phyloP scores from a whole-genome alignment of 192 early-diverging fungal genomes.

The Coemansia erecta region DNA sequence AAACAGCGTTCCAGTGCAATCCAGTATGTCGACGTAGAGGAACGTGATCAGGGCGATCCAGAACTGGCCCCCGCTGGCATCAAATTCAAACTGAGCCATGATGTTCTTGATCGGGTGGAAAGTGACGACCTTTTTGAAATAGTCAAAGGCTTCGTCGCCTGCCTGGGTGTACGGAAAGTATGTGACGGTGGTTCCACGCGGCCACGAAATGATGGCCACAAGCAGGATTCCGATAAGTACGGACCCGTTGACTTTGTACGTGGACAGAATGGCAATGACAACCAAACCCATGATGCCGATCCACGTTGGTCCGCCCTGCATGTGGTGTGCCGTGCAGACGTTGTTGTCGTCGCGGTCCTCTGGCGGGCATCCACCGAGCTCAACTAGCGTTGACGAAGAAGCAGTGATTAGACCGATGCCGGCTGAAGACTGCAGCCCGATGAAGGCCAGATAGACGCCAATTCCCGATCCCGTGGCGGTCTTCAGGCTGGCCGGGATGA shows the following conservation, averaged over 20 bases:
- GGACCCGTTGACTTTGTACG: slow-evolving; percentile 68
- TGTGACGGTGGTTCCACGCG: slow-evolving; percentile 63
- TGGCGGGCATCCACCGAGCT: slow-evolving; percentile 65
- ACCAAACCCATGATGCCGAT: slow-evolving; percentile 72
- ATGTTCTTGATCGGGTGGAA: slow-evolving; percentile 64
- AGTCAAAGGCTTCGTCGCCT: slow-evolving; percentile 65
- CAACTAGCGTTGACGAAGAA: slow-evolving; percentile 65
- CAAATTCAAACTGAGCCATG: slow-evolving; percentile 63
- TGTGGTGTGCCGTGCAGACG: slow-evolving; percentile 57
- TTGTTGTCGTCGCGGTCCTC: slow-evolving; percentile 59
- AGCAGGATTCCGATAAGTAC: slow-evolving; percentile 72
- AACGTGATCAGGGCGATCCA: slow-evolving; percentile 84
- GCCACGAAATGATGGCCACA: slow-evolving; percentile 72
- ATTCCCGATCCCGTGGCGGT: slow-evolving; percentile 74
- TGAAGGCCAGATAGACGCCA: slow-evolving; percentile 75
- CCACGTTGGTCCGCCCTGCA: slow-evolving; percentile 65
- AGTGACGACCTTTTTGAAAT: slow-evolving; percentile 68
- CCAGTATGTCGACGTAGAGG: slow-evolving; percentile 83
- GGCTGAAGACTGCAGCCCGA: slow-evolving; percentile 75
- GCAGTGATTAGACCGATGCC: slow-evolving; percentile 74
- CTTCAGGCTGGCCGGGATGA: slow-evolving; percentile 71
- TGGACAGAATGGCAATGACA: slow-evolving; percentile 62
- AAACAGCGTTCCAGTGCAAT: slow-evolving; percentile 83
- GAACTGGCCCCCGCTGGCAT: slow-evolving; percentile 57
- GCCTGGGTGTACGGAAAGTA: slow-evolving; percentile 69